A percentile compares a stretch with the other conserved stretches of the same genome.
phyloP scores from a whole-genome alignment of 2,329 filamentous ascomycete genomes.

The Bipolaris cookei region DNA sequence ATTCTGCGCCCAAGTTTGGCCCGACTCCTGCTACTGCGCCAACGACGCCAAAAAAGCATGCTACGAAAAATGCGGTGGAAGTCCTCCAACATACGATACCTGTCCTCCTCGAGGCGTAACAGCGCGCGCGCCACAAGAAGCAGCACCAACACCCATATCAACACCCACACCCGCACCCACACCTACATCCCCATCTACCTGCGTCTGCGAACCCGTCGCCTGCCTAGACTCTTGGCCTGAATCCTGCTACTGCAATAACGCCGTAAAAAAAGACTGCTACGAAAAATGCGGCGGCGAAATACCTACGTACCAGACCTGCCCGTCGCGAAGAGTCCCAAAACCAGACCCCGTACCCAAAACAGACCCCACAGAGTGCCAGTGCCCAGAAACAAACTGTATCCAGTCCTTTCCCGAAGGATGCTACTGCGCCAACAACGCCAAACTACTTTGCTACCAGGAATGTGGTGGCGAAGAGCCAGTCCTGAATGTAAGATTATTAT shows the following conservation, averaged over 20 bases:
- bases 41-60: constrained; percentile 33
- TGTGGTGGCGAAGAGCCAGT: constrained; percentile 35
- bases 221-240: constrained; percentile 37
- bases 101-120: constrained; percentile 1
- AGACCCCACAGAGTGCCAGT: constrained; percentile 25
- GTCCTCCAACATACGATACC: background rate
- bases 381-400: constrained; percentile 28
- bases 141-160: background rate
- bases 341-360: background rate
- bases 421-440: constrained; percentile 36
- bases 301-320: constrained; percentile 10
- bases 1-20: constrained; percentile 32
- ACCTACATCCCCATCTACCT: constrained; percentile 8
- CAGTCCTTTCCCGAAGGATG: constrained; percentile 39
- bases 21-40: constrained; percentile 39
- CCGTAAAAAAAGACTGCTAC: constrained; percentile 20
- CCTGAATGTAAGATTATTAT: constrained; percentile 10
- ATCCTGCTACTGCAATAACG: constrained; percentile 40
- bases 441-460: constrained; percentile 22
- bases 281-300: constrained; percentile 32
- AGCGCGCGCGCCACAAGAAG: background rate
- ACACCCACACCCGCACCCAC: background rate
- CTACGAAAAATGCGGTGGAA: constrained; percentile 36
- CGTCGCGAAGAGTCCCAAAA: background rate
- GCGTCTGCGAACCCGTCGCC: constrained; percentile 28